These are phyloP conservation scores for Podaxis rugospora DNA, from an alignment of 768 basidiomycete species.

Conservation along the genomic window DNA sequence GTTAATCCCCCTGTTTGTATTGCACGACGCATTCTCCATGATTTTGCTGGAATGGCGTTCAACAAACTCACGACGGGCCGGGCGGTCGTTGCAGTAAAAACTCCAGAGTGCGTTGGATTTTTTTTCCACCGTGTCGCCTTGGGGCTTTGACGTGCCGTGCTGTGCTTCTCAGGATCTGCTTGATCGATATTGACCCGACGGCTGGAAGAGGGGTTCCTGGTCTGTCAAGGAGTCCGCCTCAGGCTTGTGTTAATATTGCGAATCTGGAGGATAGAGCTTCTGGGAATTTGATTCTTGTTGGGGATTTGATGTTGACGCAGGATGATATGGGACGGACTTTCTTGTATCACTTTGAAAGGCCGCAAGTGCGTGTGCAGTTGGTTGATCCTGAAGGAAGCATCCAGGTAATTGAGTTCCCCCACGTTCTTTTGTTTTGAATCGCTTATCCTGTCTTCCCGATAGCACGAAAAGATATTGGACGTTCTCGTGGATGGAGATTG, in stretches of 20 bases:
- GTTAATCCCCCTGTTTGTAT: slow-evolving; percentile 31
- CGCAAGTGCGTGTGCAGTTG: slow-evolving; percentile 9
- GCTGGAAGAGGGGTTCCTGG: not conserved
- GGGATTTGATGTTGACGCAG: slow-evolving; percentile 5
- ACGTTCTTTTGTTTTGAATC: not conserved
- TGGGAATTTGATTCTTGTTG: slow-evolving; percentile 1
- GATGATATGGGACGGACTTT: slow-evolving; percentile 7
- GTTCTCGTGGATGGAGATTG: slow-evolving; percentile 38
- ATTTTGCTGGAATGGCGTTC: slow-evolving; percentile 39
- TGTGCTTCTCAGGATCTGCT: slow-evolving; percentile 5
- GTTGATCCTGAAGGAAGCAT: slow-evolving; percentile 4
- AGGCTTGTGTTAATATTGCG: slow-evolving; percentile 11
- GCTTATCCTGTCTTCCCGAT: not conserved
- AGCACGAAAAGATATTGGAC: slow-evolving; percentile 38
- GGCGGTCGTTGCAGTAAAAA: slow-evolving; percentile 38
- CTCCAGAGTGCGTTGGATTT: slow-evolving; percentile 30
- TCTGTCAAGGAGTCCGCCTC: not conserved
- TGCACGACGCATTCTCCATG: slow-evolving; percentile 32
- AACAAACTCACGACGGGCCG: slow-evolving; percentile 33
- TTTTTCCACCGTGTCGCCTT: not conserved
- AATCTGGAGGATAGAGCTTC: slow-evolving; percentile 4
- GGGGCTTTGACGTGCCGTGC: slow-evolving; percentile 3
- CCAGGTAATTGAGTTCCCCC: slow-evolving; percentile 20
- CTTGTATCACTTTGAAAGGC: slow-evolving; percentile 5
- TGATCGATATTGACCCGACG: slow-evolving; percentile 5